phyloP scores from a whole-genome alignment of 306 rosid genomes.

The Quillaja saponaria region DNA sequence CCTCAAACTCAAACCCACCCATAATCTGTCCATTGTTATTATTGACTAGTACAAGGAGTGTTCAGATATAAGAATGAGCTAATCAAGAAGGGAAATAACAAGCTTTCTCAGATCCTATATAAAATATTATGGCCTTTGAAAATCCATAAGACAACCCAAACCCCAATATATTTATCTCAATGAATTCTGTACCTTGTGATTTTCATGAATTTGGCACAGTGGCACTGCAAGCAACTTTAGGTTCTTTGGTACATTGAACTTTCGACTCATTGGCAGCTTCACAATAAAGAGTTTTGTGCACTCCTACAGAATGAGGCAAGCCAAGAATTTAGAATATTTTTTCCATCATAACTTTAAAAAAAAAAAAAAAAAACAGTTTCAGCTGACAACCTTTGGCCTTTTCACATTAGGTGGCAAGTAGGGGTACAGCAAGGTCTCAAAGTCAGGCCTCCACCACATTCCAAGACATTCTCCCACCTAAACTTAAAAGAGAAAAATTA shows the following conservation, averaged over 20 bases:
- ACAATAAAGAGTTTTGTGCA: conserved; percentile 79
- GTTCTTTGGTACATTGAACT: conserved; percentile 74
- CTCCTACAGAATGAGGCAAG: conserved; percentile 52
- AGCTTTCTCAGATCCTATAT: too few relatives aligned
- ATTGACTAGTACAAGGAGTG: conserved; percentile 1
- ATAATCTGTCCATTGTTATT: too few relatives aligned
- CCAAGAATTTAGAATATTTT: conserved; percentile 19
- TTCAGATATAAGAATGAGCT: too few relatives aligned
- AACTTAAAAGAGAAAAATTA: conserved; percentile 12
- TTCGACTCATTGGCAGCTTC: conserved; percentile 66
- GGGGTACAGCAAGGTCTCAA: conserved; percentile 61
- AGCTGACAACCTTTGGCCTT: conserved; percentile 63
- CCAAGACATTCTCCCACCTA: conserved; percentile 90
- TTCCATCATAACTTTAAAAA: conserved; percentile 4
- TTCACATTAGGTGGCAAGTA: conserved; percentile 56
- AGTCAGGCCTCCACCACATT: conserved; percentile 85
- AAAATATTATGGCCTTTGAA: too few relatives aligned
- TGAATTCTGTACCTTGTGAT: conserved; percentile 54
- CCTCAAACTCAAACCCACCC: not conserved
- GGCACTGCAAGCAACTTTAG: conserved; percentile 84
- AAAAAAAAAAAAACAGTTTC: conserved; percentile 5
- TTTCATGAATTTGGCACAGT: conserved; percentile 73
- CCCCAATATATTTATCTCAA: not conserved
- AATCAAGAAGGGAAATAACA: too few relatives aligned
- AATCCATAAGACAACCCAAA: not conserved